A percentile compares a stretch with the other conserved stretches of the same genome.
phyloP scores from a whole-genome alignment of 78 protist genomes.

The Dictyostelium discoideum region DNA sequence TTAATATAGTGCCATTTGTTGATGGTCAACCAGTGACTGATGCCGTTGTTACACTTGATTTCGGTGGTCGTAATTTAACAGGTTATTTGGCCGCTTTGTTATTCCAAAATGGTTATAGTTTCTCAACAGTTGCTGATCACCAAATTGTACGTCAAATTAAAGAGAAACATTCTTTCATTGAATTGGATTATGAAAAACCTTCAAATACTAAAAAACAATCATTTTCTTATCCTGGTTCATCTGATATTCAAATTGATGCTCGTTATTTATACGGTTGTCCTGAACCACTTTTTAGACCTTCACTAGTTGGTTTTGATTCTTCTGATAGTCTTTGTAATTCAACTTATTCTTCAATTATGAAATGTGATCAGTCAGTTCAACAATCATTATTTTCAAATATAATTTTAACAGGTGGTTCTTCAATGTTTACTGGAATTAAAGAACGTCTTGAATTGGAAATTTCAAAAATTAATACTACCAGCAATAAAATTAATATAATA shows the following conservation, averaged over 20 bases:
- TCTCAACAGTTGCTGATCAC: constrained; percentile 72
- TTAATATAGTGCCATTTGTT: neutral
- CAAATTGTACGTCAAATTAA: constrained; percentile 81
- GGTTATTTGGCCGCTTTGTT: constrained; percentile 92
- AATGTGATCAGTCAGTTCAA: constrained; percentile 86
- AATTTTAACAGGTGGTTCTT: constrained; percentile 86
- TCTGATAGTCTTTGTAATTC: constrained; percentile 80
- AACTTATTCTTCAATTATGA: constrained; percentile 73
- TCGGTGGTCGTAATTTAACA: constrained; percentile 98
- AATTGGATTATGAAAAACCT: constrained; percentile 88
- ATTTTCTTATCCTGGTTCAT: constrained; percentile 82
- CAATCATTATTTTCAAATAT: constrained; percentile 82
- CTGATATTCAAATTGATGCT: constrained; percentile 91
- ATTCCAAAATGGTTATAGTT: constrained; percentile 95
- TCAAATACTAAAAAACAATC: constrained; percentile 86
- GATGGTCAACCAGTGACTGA: constrained; percentile 43
- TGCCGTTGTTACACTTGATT: constrained; percentile 91
- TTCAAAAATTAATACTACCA: neutral
- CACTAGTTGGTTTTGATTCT: constrained; percentile 77
- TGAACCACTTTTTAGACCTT: constrained; percentile 91
- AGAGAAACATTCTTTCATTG: constrained; percentile 89
- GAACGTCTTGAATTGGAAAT: neutral
- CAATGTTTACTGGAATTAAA: constrained; percentile 70
- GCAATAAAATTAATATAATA: constrained; percentile 46
- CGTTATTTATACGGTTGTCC: constrained; percentile 84